Base-by-base conservation (phyloP, 1,284 basidiomycete species). In the Ceratorhiza oryzae-sativae region DNA sequence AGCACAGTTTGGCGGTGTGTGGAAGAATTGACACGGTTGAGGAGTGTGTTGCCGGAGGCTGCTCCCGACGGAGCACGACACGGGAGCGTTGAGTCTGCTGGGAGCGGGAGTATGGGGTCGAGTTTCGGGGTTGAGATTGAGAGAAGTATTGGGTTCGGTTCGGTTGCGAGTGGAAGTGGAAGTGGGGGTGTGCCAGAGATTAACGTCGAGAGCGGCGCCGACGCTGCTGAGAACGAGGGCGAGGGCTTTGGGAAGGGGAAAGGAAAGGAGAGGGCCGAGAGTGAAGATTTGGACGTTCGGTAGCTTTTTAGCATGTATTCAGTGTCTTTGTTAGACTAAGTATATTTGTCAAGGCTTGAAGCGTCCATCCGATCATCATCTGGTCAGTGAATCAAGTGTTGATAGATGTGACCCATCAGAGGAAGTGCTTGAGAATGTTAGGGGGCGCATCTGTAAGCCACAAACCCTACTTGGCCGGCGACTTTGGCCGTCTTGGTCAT, bases 11-110 rank as follows among this genome's bases (percentile, higher is more conserved):
- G 86, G 78, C 83, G 85, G 20, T 90, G 92, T 75, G 85, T 92
- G 61, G 90, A 92, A 77, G 92, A 95, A 75, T 82, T 96, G 72
- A 86, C 90, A 78, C 82, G 87, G 74, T 82, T 93, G 78, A 84
- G 90, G 76, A 94, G 92, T 75, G 83, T 86, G 18, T 82, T 93
- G 58, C 90, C 91, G 6, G 73, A 79, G 20, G 27, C 60, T 49
- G 60, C 27, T 1, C 15, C 32, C 10, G 34, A 49, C 34, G 23
- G 23, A 60, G 18, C 25, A 5, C 51, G 41, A 2, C 20, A 36
- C 3, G 68, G 68, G n/a, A 55, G 48, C 13, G 34, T 18, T 12
- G 48, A 23, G 39, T 48, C 49, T 8, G 36, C 32, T 8, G 41
- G 34, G 48, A 13, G 18, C 2, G 51, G 49, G 36, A 55, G 49